Percentiles rank a stretch among this genome's conserved stretches.
phyloP scores from a whole-genome alignment of 257 asterid species.

The Rubia yunnanensis region DNA sequence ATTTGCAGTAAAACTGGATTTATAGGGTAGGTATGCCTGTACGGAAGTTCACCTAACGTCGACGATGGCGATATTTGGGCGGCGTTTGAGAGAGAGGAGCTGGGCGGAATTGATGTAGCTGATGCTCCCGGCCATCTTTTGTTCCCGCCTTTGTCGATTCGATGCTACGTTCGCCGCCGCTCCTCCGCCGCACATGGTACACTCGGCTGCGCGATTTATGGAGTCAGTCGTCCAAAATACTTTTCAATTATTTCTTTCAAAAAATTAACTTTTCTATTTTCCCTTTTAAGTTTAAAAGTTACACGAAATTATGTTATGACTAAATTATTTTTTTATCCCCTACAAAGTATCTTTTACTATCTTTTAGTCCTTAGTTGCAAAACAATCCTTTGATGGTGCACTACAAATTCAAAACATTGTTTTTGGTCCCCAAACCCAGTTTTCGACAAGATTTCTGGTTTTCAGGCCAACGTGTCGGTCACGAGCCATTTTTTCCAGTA shows the following conservation, averaged over 20 bases:
- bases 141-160: constrained; percentile 6
- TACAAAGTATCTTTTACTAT: too few species aligned
- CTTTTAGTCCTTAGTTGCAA: too few species aligned
- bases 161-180: not conserved
- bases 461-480: too few species aligned
- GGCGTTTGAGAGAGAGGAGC: constrained; percentile 53
- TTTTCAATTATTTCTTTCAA: too few species aligned
- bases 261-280: too few species aligned
- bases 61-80: constrained; percentile 65
- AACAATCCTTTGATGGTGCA: too few species aligned
- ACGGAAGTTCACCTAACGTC: constrained; percentile 58
- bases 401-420: too few species aligned
- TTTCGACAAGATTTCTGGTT: too few species aligned
- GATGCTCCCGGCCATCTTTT: constrained; percentile 58
- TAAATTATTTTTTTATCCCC: too few species aligned
- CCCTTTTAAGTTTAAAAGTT: not conserved
- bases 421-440: too few species aligned
- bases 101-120: constrained; percentile 66
- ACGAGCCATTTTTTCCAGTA: too few species aligned
- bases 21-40: not conserved
- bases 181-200: not conserved
- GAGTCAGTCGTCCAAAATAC: too few species aligned
- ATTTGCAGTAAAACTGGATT: not conserved
- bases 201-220: not conserved
- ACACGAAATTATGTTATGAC: not conserved